These are phyloP conservation scores for Nannizziopsis barbatae DNA, from an alignment of 2,329 filamentous ascomycete genomes.

Conservation along the genomic window DNA sequence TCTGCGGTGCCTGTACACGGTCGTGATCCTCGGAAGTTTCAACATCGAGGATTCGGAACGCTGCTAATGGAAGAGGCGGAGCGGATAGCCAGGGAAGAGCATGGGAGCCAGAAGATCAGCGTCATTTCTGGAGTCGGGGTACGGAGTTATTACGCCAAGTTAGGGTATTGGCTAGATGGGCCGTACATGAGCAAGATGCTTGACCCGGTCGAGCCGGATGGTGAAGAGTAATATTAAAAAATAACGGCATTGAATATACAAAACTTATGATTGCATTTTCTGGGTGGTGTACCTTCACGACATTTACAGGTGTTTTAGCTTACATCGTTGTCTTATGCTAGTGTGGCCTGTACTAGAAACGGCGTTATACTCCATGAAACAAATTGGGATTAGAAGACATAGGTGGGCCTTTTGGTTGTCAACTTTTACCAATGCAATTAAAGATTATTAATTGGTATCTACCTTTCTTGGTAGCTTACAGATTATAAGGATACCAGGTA, in stretches of 20 bases:
- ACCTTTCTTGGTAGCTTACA: too few relatives aligned
- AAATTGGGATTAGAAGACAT: too few relatives aligned
- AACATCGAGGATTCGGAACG: conserved; percentile 95
- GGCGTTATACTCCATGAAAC: too few relatives aligned
- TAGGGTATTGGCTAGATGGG: conserved; percentile 89
- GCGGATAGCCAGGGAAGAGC: conserved; percentile 85
- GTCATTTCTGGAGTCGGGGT: conserved; percentile 98
- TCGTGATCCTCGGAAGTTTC: conserved; percentile 89
- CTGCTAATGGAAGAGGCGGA: conserved; percentile 97
- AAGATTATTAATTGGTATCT: too few relatives aligned
- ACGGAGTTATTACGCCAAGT: conserved; percentile 81
- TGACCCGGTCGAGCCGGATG: conserved; percentile 26
- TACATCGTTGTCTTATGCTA: too few relatives aligned
- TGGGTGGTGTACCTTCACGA: neutral
- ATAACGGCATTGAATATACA: too few relatives aligned
- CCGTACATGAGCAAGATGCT: conserved; percentile 57
- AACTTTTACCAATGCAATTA: too few relatives aligned
- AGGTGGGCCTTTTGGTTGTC: too few relatives aligned
- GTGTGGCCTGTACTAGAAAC: too few relatives aligned
- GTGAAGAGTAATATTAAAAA: neutral
- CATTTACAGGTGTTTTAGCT: too few relatives aligned
- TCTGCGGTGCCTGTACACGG: conserved; percentile 96
- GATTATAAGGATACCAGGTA: too few relatives aligned
- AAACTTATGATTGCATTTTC: neutral
- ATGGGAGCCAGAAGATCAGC: conserved; percentile 85